Evolutionary conservation across 148 eudicot species (phyloP).

Genomic region (Spergularia marina): DNA sequence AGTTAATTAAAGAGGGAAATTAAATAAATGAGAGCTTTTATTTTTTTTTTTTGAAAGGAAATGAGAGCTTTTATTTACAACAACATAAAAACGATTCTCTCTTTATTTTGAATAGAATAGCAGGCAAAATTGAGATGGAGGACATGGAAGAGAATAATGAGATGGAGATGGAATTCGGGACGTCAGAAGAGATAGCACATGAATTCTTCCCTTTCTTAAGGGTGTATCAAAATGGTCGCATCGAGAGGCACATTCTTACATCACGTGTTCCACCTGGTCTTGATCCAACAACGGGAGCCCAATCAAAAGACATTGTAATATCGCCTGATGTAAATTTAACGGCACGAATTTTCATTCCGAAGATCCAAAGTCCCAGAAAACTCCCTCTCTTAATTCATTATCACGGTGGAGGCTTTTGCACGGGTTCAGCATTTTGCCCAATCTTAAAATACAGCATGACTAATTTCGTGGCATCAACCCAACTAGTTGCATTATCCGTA

Average conservation of each 20-base stretch:
- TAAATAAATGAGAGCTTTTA: too few relatives aligned
- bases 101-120: too few relatives aligned
- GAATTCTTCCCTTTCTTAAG: conserved; percentile 33
- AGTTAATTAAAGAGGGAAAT: too few relatives aligned
- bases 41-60: too few relatives aligned
- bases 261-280: conserved; percentile 19
- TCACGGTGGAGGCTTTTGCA: conserved; percentile 60
- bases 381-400: conserved; percentile 52
- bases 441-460: conserved; percentile 22
- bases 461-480: conserved; percentile 27
- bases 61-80: too few relatives aligned
- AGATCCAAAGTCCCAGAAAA: neutral
- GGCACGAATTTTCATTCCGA: conserved; percentile 49
- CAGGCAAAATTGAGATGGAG: neutral
- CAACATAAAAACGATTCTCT: too few relatives aligned
- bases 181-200: conserved; percentile 16
- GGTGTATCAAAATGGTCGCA: conserved; percentile 31
- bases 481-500: conserved; percentile 34
- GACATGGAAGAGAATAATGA: neutral
- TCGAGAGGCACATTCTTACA: conserved; percentile 29
- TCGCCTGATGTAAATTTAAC: conserved; percentile 15
- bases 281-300: conserved; percentile 22
- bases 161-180: neutral
- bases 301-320: conserved; percentile 36
- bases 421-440: conserved; percentile 28